Conservation (phyloP, 306 rosid genomes). For the Glycine tomentella region DNA sequence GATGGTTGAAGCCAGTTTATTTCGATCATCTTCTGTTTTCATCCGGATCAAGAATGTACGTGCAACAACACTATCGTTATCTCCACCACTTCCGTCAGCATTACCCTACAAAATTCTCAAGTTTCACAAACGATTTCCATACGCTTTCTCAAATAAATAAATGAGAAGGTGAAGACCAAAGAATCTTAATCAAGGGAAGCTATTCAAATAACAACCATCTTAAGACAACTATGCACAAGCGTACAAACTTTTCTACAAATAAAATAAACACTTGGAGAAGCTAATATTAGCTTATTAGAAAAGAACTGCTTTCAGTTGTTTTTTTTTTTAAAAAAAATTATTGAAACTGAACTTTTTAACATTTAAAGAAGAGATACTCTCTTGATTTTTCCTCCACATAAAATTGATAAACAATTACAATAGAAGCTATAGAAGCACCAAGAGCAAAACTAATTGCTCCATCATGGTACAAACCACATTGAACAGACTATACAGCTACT, state of each 20-base stretch:
- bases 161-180: background rate
- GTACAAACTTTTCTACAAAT: too few relatives aligned
- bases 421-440: too few relatives aligned
- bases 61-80: conserved; percentile 63
- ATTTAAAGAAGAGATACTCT: too few relatives aligned
- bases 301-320: too few relatives aligned
- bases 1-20: conserved; percentile 78
- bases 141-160: background rate
- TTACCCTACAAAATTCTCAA: conserved; percentile 64
- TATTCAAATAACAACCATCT: conserved; percentile 25
- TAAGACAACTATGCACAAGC: background rate
- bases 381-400: too few relatives aligned
- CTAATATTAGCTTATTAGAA: background rate
- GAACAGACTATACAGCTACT: background rate
- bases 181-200: conserved; percentile 33
- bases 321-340: too few relatives aligned
- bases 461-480: background rate
- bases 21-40: conserved; percentile 88
- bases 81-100: conserved; percentile 61
- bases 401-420: too few relatives aligned
- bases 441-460: too few relatives aligned
- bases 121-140: conserved; percentile 3
- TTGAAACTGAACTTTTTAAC: too few relatives aligned
- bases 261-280: background rate
- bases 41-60: conserved; percentile 87